Percentiles rank a stretch among this genome's conserved stretches.
These are phyloP conservation scores for Climacium dendroides DNA, from an alignment of 225 moss, liverwort and hornwort species.

Conservation along the genomic window DNA sequence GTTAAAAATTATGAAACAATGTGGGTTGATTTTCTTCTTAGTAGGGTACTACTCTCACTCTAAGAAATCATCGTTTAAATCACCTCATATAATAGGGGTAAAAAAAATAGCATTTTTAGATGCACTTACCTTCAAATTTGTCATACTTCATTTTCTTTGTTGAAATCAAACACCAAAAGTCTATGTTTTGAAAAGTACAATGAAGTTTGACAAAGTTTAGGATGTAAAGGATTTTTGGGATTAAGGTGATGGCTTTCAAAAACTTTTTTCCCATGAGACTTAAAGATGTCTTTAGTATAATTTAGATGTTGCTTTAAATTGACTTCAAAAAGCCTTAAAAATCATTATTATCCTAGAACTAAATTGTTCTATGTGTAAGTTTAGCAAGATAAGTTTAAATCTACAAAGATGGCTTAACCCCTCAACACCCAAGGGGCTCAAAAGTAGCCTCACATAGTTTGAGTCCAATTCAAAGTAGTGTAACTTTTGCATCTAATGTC, in stretches of 20 bases:
- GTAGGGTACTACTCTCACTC: fast-evolving
- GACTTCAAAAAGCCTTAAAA: no score
- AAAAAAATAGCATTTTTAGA: fast-evolving
- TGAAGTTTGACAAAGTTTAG: not conserved
- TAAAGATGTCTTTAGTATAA: not conserved
- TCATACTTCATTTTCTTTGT: not conserved
- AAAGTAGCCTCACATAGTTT: no score
- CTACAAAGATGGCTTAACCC: fast-evolving
- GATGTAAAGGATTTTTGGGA: not conserved
- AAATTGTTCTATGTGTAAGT: not conserved
- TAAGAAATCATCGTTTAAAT: not conserved
- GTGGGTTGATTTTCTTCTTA: not conserved
- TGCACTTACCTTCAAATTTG: not conserved
- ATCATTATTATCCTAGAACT: not conserved
- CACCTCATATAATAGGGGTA: fast-evolving
- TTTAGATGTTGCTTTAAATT: not conserved
- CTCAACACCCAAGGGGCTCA: no score
- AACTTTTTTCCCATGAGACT: not conserved
- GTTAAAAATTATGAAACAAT: no score
- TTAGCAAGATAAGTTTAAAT: not conserved
- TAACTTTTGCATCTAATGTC: no score
- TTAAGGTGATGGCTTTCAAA: not conserved
- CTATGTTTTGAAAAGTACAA: not conserved
- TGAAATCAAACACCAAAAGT: not conserved
- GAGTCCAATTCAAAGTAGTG: no score